These are phyloP conservation scores for Penicillium subrubescens DNA, from an alignment of 495 filamentous ascomycete genomes.

Conservation along the genomic window DNA sequence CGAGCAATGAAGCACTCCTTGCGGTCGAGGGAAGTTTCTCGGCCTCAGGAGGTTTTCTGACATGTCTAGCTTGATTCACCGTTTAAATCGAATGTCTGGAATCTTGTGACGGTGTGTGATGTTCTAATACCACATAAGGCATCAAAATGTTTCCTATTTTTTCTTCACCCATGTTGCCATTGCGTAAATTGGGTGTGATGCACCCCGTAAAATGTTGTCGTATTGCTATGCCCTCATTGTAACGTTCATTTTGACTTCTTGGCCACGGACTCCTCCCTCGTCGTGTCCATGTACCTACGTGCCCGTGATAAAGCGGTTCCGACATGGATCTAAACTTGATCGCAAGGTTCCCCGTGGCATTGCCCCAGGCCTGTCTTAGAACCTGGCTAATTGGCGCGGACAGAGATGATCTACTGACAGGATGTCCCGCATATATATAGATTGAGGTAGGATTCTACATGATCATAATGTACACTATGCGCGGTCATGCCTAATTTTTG, in stretches of 20 bases:
- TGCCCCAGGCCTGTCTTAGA: not conserved
- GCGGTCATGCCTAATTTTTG: conserved; percentile 19
- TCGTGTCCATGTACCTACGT: too few relatives aligned
- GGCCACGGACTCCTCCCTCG: not conserved
- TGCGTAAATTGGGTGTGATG: conserved; percentile 8
- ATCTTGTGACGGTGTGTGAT: conserved; percentile 43
- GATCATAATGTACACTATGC: conserved; percentile 27
- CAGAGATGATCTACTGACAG: not conserved
- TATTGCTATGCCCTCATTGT: not conserved
- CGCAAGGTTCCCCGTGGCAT: not conserved
- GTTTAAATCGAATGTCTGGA: conserved; percentile 39
- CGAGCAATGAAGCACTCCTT: conserved; percentile 49
- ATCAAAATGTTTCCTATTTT: conserved; percentile 43
- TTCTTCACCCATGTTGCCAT: conserved; percentile 4
- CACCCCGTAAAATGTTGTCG: not conserved
- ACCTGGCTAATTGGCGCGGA: not conserved
- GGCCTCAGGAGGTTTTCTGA: conserved; percentile 35
- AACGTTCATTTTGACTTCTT: not conserved
- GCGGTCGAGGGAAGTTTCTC: conserved; percentile 19
- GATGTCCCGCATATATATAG: not conserved
- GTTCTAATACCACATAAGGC: conserved; percentile 49
- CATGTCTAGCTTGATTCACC: conserved; percentile 44
- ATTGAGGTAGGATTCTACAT: conserved; percentile 16
- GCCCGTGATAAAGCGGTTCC: too few relatives aligned
- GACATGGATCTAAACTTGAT: not conserved